Evolutionary conservation across 768 basidiomycete species (phyloP).

Genomic region (Mycena alexandri): DNA sequence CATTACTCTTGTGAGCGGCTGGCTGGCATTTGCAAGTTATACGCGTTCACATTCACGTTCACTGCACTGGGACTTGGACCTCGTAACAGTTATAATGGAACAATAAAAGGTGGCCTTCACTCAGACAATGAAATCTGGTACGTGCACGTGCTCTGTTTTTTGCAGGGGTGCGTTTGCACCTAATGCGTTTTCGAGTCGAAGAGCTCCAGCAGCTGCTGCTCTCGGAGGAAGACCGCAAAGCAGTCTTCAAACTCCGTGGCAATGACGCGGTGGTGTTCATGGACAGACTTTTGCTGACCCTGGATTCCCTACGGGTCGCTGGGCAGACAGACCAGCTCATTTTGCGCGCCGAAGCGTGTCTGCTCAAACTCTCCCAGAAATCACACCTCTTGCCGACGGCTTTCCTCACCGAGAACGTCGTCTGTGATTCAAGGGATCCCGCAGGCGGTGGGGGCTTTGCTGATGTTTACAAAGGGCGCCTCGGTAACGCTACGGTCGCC

Average conservation of each 20-base stretch:
- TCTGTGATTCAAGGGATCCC: slow-evolving; percentile 9
- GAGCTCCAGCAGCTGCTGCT: slow-evolving; percentile 5
- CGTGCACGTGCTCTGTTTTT: too few species aligned
- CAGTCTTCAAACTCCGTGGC: slow-evolving; percentile 4
- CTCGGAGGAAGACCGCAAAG: slow-evolving; percentile 6
- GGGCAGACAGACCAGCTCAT: slow-evolving; percentile 8
- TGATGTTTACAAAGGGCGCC: slow-evolving; percentile 2
- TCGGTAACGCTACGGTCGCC: background rate
- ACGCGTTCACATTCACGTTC: too few species aligned
- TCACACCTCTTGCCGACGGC: slow-evolving; percentile 4
- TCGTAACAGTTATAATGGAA: too few species aligned
- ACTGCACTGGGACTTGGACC: too few species aligned
- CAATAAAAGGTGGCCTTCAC: too few species aligned
- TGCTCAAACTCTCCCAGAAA: slow-evolving; percentile 9
- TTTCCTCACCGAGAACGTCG: slow-evolving; percentile 8
- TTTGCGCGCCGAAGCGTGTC: slow-evolving; percentile 3
- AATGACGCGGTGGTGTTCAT: slow-evolving; percentile 5
- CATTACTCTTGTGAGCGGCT: too few species aligned
- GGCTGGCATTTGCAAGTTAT: too few species aligned
- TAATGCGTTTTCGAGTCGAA: background rate
- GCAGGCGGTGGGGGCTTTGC: slow-evolving; percentile 5
- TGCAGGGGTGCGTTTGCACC: too few species aligned
- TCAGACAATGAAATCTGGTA: too few species aligned
- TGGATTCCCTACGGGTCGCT: background rate
- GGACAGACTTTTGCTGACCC: slow-evolving; percentile 4